Evolutionary conservation across 208 protist genomes (phyloP).

Genomic region (Naegleria gruberi): DNA sequence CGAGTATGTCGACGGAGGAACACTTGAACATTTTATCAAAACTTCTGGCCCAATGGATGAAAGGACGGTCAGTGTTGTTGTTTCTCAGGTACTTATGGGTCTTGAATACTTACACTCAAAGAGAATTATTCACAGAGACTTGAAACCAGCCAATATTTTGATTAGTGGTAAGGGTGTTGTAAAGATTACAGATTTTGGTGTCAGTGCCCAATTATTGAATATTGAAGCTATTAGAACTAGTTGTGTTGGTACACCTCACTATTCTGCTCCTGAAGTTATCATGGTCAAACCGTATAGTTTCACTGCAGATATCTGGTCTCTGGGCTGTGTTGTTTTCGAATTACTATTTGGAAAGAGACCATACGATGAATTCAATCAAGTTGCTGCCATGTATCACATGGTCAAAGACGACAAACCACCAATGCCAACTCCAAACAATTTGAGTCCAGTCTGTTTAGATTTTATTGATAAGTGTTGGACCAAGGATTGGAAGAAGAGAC

Average conservation of each 20-base stretch:
- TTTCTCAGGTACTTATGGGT: background rate
- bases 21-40: slow-evolving; percentile 9
- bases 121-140: slow-evolving; percentile 22
- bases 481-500: background rate
- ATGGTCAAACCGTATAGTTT: background rate
- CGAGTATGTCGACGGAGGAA: slow-evolving; percentile 8
- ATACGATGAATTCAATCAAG: slow-evolving; percentile 15
- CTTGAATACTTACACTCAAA: slow-evolving; percentile 18
- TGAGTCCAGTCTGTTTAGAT: background rate
- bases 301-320: slow-evolving; percentile 4
- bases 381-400: background rate
- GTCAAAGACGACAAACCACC: background rate
- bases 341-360: background rate
- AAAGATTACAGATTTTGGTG: slow-evolving; percentile 29
- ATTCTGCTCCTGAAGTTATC: slow-evolving; percentile 16
- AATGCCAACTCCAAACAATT: background rate
- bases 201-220: slow-evolving; percentile 11
- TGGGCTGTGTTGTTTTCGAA: background rate
- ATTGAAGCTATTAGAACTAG: slow-evolving; percentile 3
- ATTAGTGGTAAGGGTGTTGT: background rate
- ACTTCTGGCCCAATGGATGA: background rate
- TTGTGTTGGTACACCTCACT: slow-evolving; percentile 1
- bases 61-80: background rate
- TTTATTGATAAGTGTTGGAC: background rate
- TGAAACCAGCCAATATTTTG: slow-evolving; percentile 21